Evolutionary conservation across 228 moss, liverwort and hornwort species (phyloP).

Genomic region (Sphagnum magellanicum): DNA sequence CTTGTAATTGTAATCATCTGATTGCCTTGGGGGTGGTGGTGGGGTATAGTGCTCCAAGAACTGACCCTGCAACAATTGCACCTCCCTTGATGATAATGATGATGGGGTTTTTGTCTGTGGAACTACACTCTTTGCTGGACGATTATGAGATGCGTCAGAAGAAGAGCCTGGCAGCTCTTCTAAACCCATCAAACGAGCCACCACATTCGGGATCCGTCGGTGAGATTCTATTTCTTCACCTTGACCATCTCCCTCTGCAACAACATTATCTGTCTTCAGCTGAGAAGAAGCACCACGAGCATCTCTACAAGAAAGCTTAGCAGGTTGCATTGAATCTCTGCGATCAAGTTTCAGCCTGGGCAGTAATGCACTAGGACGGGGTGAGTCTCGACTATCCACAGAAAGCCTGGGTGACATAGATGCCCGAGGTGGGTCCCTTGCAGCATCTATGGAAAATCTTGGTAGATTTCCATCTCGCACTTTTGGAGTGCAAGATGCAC

Average conservation of each 20-base stretch:
- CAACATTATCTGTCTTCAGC: slow-evolving; percentile 2
- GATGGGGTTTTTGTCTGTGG: slow-evolving; percentile 15
- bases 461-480: slow-evolving; percentile 52
- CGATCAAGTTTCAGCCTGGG: slow-evolving; percentile 3
- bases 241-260: slow-evolving; percentile 6
- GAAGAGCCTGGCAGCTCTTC: slow-evolving; percentile 37
- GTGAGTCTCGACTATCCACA: slow-evolving; percentile 28
- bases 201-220: slow-evolving; percentile 50
- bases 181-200: slow-evolving; percentile 75
- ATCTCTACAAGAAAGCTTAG: neutral
- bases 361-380: neutral
- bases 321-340: neutral
- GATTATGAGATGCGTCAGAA: slow-evolving; percentile 6
- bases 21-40: slow-evolving; percentile 35
- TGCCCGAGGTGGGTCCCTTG: slow-evolving; percentile 40
- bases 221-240: slow-evolving; percentile 24
- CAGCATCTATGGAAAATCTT: slow-evolving; percentile 71
- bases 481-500: slow-evolving; percentile 20
- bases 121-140: slow-evolving; percentile 8
- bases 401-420: slow-evolving; percentile 36
- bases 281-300: neutral
- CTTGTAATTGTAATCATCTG: slow-evolving; percentile 39
- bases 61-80: slow-evolving; percentile 36
- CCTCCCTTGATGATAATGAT: slow-evolving; percentile 22
- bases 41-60: slow-evolving; percentile 14